Evolutionary conservation across 1,284 basidiomycete species (phyloP).

Genomic region (Ganoderma multipileum): DNA sequence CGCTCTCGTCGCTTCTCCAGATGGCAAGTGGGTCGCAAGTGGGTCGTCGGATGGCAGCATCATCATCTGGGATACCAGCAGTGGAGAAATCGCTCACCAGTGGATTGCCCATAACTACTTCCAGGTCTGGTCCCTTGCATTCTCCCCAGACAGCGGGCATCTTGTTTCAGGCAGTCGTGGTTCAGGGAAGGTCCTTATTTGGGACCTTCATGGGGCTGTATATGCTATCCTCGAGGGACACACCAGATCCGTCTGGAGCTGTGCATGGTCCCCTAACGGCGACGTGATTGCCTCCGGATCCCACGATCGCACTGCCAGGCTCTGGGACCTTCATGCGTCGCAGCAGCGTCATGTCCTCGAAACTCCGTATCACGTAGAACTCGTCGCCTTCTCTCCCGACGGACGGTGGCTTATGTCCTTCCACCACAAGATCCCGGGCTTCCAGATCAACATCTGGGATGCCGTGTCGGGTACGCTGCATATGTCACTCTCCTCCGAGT

Average conservation of each 20-base stretch:
- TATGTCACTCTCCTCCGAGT: too few species aligned
- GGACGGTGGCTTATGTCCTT: neutral
- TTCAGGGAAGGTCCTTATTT: constrained; percentile 21
- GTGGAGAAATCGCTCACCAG: constrained; percentile 1
- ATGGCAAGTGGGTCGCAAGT: constrained; percentile 26
- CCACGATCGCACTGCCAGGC: constrained; percentile 17
- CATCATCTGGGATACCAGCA: constrained; percentile 18
- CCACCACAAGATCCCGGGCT: too few species aligned
- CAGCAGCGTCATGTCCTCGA: neutral
- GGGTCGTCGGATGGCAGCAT: constrained; percentile 28
- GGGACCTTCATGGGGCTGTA: constrained; percentile 22
- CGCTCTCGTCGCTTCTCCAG: constrained; percentile 26
- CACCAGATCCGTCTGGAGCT: constrained; percentile 15
- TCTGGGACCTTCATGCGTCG: constrained; percentile 29
- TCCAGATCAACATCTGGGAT: neutral
- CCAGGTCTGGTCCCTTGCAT: constrained; percentile 24
- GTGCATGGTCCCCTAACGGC: constrained; percentile 31
- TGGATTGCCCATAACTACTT: constrained; percentile 14
- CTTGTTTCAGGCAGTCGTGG: constrained; percentile 32
- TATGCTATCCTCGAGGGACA: constrained; percentile 24
- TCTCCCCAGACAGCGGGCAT: constrained; percentile 32
- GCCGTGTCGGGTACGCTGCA: neutral
- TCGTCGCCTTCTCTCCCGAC: neutral
- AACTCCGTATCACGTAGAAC: neutral
- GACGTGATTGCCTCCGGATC: constrained; percentile 27